These are phyloP conservation scores for Amylostereum areolatum DNA, from an alignment of 1,284 basidiomycete species.

Conservation along the genomic window DNA sequence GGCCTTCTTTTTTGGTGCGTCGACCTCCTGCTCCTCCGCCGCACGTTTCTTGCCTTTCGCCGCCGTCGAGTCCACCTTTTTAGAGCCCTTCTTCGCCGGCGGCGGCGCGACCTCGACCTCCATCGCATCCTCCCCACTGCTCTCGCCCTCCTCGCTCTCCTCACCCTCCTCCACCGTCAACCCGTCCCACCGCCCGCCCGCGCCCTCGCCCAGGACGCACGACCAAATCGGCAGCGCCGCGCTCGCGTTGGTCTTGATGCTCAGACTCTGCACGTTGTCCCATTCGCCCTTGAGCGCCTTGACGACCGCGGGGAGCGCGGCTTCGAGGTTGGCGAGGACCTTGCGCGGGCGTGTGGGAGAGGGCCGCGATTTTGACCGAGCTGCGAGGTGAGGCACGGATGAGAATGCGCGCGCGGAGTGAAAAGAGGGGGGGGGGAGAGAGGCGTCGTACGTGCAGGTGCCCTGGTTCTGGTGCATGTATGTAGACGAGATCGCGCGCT, in stretches of 20 bases:
- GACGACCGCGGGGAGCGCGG: conserved; percentile 76
- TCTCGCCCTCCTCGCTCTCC: conserved; percentile 15
- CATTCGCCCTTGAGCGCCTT: conserved; percentile 74
- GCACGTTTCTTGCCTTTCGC: conserved; percentile 39
- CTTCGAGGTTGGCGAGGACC: conserved; percentile 74
- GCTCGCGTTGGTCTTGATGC: conserved; percentile 88
- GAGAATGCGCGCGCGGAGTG: background rate
- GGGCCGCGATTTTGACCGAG: conserved; percentile 79
- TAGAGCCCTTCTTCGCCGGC: conserved; percentile 3
- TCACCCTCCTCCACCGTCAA: conserved; percentile 32
- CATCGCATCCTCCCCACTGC: background rate
- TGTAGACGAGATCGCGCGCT: conserved; percentile 85
- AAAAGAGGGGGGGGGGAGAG: background rate
- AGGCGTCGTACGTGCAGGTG: conserved; percentile 73
- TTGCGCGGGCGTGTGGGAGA: conserved; percentile 76
- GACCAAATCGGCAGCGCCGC: conserved; percentile 90
- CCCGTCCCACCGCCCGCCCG: conserved; percentile 60
- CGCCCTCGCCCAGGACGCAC: conserved; percentile 57
- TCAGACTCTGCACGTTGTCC: conserved; percentile 87
- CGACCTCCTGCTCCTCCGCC: conserved; percentile 25
- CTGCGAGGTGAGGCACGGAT: conserved; percentile 29
- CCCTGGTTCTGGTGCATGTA: conserved; percentile 92
- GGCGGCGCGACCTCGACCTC: conserved; percentile 8
- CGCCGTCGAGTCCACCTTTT: conserved; percentile 9
- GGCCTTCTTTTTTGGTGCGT: conserved; percentile 27